Base-by-base conservation (phyloP, 257 asterid species). In the Osmanthus fragrans region DNA sequence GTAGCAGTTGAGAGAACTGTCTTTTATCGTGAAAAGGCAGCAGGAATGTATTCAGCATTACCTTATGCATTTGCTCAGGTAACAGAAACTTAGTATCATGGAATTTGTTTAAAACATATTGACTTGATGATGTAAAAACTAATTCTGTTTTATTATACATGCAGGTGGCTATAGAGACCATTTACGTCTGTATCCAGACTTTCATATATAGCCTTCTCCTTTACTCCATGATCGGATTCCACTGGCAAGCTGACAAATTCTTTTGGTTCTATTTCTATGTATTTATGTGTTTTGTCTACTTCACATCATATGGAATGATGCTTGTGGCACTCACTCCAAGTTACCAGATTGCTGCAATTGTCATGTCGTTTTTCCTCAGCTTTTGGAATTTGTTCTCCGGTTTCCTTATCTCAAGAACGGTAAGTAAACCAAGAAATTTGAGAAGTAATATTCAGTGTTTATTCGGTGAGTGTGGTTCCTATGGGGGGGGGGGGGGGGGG, bases 371-470 rank as follows among this genome's bases (percentile, higher is more conserved):
- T 83, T 92, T 92, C 92, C 97, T 92, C 88, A 91, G 88, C 89
- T 91, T 91, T 78, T 92, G 97, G 97, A 92, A 91, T 73, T 76
- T 92, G 68, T 91, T 92, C 90, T 85, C 97, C 0, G 97, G 97
- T 15, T 92, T 91, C 86, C 81, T 88, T 65, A 85, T 92, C 73
- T 80, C 96, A 70, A 85, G 97, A 86, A 91, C 89, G 78, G 97
- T 92, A 81, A 87, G 89, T 79, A 75, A 21, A 39, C 63, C 23
- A 69, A 10, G 23, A 32, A n/a, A n/a, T 18, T 19, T 56, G 0
- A 54, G n/a, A 72, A 45, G 18, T n/a, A 54, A 21, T 54, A 19
- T 19, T 54, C 23, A 54, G 25, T n/a, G 25, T 19, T n/a, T 54
- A 54, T 54, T n/a, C 6, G 21, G 25, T 8, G 10, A 51, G 63